Conservation (phyloP, 1,284 basidiomycete species). For the Phenoliferia sp. region DNA sequence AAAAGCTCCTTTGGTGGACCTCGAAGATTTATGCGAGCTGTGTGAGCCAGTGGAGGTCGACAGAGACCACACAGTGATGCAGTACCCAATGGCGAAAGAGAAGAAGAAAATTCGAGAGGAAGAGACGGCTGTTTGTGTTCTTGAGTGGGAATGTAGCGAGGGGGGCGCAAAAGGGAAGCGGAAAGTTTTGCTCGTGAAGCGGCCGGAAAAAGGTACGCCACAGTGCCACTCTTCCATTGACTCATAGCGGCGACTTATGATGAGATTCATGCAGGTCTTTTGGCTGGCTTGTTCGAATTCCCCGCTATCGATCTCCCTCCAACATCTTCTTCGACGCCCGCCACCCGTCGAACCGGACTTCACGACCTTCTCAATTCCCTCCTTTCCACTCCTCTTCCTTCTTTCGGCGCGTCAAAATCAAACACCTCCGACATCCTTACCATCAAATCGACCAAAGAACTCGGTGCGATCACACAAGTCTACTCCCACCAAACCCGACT, state of each 20-base stretch:
- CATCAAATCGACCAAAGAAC: conserved; percentile 21
- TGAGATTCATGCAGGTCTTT: conserved; percentile 56
- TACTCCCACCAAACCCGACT: conserved; percentile 90
- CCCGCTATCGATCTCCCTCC: conserved; percentile 51
- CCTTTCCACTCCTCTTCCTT: conserved; percentile 8
- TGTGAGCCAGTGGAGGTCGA: conserved; percentile 60
- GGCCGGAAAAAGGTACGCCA: conserved; percentile 70
- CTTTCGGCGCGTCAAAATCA: background rate
- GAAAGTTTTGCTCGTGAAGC: conserved; percentile 68
- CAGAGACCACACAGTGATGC: conserved; percentile 49
- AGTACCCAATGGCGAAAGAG: conserved; percentile 80
- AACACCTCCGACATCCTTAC: conserved; percentile 37
- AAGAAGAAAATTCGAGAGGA: conserved; percentile 82
- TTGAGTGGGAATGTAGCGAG: conserved; percentile 60
- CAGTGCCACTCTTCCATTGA: background rate
- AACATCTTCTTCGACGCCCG: conserved; percentile 3
- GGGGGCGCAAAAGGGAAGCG: conserved; percentile 42
- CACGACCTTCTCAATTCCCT: conserved; percentile 12
- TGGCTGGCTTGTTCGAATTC: conserved; percentile 82
- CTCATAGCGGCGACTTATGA: background rate
- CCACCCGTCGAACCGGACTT: conserved; percentile 5
- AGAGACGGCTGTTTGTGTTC: conserved; percentile 73
- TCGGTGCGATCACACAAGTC: conserved; percentile 59
- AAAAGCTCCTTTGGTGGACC: conserved; percentile 50
- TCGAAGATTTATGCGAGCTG: conserved; percentile 67